These are phyloP conservation scores for Clathrus columnatus DNA, from an alignment of 768 basidiomycete species.

Conservation along the genomic window DNA sequence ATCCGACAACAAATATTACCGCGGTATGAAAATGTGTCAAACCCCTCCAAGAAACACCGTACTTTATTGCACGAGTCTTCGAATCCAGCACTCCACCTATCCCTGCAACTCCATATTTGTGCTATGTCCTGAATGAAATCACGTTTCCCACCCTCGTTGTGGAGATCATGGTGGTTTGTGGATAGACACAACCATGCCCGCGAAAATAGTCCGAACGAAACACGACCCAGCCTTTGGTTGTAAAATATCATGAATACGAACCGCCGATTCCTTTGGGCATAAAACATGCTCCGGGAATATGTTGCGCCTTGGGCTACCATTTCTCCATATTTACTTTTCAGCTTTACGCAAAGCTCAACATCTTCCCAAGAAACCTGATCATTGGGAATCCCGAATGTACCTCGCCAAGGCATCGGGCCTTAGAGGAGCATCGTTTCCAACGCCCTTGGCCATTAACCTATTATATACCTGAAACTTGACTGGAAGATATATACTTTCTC, in stretches of 20 bases:
- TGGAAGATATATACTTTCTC: not conserved
- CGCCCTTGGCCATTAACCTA: not conserved
- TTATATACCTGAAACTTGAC: not conserved
- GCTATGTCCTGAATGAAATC: not conserved
- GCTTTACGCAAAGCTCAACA: not conserved
- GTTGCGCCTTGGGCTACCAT: not conserved
- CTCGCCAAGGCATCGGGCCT: not conserved
- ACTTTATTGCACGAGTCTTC: not conserved
- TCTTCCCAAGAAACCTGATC: not conserved
- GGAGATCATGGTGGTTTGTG: not conserved
- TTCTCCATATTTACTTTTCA: not conserved
- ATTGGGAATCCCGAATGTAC: not conserved
- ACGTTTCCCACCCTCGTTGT: not conserved
- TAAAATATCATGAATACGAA: not conserved
- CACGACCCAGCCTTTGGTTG: not conserved
- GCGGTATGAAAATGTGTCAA: not conserved
- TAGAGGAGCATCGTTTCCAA: not conserved
- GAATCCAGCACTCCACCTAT: not conserved
- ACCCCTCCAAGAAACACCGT: not conserved
- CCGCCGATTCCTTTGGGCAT: not conserved
- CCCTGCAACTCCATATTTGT: not conserved
- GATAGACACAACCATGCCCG: not conserved
- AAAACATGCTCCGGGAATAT: not conserved
- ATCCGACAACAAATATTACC: not conserved
- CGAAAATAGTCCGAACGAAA: not conserved